Base-by-base conservation (phyloP, 1,284 basidiomycete genomes). In the Athelia sp. region DNA sequence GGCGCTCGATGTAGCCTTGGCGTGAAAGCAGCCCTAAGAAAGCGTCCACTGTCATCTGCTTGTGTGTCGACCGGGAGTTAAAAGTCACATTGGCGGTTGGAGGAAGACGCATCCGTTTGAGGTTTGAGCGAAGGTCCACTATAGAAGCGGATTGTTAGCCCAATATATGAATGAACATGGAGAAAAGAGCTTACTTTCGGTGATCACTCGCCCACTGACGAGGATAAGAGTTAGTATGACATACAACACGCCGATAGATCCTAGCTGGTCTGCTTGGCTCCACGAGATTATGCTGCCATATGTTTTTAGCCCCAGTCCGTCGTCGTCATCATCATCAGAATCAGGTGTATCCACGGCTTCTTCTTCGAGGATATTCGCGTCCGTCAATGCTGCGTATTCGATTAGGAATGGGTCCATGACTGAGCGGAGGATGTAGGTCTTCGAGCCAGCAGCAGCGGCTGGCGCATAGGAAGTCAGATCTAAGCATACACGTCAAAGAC, bases 391-490 rank as follows among this genome's bases (percentile, higher is more conserved):
- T 0, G 86, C 82, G 31, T 71, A 66, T 50, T 79, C 79, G 43
- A 90, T 80, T 43, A 90, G 67, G 10, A 59, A 52, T 0, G 75
- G 62, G 51, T 86, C 65, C 13, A 90, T 72, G 0, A 64, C 66
- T 0, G 85, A 87, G 38, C 87, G 82, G n/a, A 90, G 67, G 43
- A 90, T 85, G 59, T 85, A 91, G 6, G 79, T 79, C 59, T 87
- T 89, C 1, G 84, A 82, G 4, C 83, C 81, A 1, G 74, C 58
- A 1, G 75, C 67, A 1, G 76, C 67, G 38, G 75, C 84, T 85
- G 52, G 40, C n/a, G n/a, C 42, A 34, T 29, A 29, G 26, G 45
- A 35, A 32, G 32, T 31, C 21, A 29, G 21, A 49, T 19, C 4
- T 19, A 13, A 45, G 15, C n/a, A 4, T 4, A 29, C 13, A 29